phyloP scores from a whole-genome alignment of 768 basidiomycete species.

The Tricholoma saponaceum region DNA sequence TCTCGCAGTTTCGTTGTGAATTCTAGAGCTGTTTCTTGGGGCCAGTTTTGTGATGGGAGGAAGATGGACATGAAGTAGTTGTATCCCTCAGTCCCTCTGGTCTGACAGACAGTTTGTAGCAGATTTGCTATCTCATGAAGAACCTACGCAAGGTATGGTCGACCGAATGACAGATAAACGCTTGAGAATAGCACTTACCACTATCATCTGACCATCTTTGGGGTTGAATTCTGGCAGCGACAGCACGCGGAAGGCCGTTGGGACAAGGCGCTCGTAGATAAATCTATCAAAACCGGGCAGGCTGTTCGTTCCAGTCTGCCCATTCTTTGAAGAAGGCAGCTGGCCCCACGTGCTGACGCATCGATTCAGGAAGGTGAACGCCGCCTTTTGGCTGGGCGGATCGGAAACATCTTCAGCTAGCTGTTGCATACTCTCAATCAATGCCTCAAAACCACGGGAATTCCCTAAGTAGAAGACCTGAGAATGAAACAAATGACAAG shows the following conservation, averaged over 20 bases:
- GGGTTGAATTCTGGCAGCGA: slow-evolving; percentile 78
- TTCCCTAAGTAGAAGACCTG: slow-evolving; percentile 26
- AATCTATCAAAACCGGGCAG: slow-evolving; percentile 92
- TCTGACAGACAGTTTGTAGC: slow-evolving; percentile 72
- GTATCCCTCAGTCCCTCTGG: slow-evolving; percentile 77
- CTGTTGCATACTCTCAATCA: slow-evolving; percentile 71
- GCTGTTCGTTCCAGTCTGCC: slow-evolving; percentile 28
- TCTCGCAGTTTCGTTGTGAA: slow-evolving; percentile 74
- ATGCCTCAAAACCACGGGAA: slow-evolving; percentile 60
- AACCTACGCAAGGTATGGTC: slow-evolving; percentile 46
- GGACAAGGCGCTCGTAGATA: slow-evolving; percentile 83
- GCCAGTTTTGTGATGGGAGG: slow-evolving; percentile 88
- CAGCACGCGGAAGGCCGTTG: slow-evolving; percentile 77
- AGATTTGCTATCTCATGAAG: slow-evolving; percentile 86
- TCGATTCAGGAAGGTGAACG: slow-evolving; percentile 73
- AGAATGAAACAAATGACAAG: neutral
- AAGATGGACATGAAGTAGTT: slow-evolving; percentile 75
- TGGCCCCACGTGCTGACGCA: slow-evolving; percentile 69
- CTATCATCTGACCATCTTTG: slow-evolving; percentile 82
- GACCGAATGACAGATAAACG: neutral
- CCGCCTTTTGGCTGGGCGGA: slow-evolving; percentile 69
- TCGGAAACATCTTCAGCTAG: slow-evolving; percentile 78
- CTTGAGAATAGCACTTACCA: slow-evolving; percentile 45
- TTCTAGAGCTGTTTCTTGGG: slow-evolving; percentile 64
- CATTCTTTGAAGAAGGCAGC: slow-evolving; percentile 33